phyloP scores from a whole-genome alignment of 2,329 filamentous ascomycete species.

The Colletotrichum orbiculare region DNA sequence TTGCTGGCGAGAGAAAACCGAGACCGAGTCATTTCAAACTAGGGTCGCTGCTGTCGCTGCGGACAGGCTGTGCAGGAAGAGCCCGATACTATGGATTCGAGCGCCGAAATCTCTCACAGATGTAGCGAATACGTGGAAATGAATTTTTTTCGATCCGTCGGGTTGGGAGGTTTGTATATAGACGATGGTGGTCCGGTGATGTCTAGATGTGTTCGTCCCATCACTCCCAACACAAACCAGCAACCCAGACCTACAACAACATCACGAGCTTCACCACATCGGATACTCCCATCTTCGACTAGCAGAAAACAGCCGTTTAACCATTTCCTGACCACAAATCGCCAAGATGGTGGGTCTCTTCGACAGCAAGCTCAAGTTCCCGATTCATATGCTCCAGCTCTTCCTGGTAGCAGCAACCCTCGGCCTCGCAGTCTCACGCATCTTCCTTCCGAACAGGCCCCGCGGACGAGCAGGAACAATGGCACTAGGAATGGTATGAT shows the following conservation, averaged over 20 bases:
- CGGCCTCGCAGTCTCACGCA: conserved; percentile 25
- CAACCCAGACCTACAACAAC: background rate
- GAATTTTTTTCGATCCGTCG: background rate
- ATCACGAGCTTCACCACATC: background rate
- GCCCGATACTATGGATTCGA: background rate
- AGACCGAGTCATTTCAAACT: conserved; percentile 14
- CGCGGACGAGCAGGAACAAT: conserved; percentile 27
- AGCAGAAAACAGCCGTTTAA: no score
- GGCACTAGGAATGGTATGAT: conserved; percentile 28
- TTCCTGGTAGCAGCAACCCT: conserved; percentile 20
- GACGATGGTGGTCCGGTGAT: background rate
- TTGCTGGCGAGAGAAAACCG: conserved; percentile 5
- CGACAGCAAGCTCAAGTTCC: conserved; percentile 26
- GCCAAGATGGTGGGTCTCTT: conserved; percentile 10
- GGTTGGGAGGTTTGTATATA: conserved; percentile 15
- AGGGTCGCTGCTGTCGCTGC: conserved; percentile 1
- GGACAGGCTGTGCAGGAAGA: background rate
- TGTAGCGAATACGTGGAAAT: conserved; percentile 6
- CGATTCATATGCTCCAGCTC: conserved; percentile 32
- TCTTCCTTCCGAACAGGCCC: conserved; percentile 21
- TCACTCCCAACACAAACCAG: background rate
- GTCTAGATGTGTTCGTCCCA: background rate
- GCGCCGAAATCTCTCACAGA: background rate
- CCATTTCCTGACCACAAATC: background rate
- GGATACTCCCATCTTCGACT: background rate